Percentiles rank a stretch among this genome's conserved stretches.
Evolutionary conservation across 805 yeast species (phyloP).

Genomic region (Nakazawaea wyomingensis): DNA sequence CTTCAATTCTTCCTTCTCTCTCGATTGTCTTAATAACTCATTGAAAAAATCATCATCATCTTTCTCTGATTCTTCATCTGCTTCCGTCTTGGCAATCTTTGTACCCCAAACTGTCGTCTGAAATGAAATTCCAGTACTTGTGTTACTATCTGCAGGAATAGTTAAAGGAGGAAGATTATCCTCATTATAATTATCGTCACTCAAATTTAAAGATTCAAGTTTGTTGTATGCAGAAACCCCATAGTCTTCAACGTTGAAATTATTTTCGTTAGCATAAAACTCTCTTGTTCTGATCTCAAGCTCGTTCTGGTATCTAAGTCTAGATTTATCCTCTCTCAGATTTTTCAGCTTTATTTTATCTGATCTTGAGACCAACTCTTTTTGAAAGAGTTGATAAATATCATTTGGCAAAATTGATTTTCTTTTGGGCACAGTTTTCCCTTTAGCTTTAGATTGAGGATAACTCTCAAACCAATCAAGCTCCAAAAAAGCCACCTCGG

Average conservation of each 20-base stretch:
- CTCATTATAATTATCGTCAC: slow-evolving; percentile 32
- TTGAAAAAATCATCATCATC: slow-evolving; percentile 40
- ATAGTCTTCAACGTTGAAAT: slow-evolving; percentile 28
- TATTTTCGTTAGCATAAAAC: slow-evolving; percentile 57
- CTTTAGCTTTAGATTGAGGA: slow-evolving; percentile 21
- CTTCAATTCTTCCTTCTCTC: slow-evolving; percentile 37
- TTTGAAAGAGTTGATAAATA: slow-evolving; percentile 40
- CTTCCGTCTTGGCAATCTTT: slow-evolving; percentile 36
- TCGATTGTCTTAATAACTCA: slow-evolving; percentile 48
- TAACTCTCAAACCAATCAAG: slow-evolving; percentile 60
- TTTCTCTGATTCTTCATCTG: slow-evolving; percentile 33
- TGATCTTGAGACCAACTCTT: slow-evolving; percentile 54
- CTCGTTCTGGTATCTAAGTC: slow-evolving; percentile 48
- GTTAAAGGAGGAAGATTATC: slow-evolving; percentile 35
- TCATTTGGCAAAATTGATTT: slow-evolving; percentile 33
- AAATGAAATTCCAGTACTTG: slow-evolving; percentile 17
- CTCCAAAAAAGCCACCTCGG: slow-evolving; percentile 78
- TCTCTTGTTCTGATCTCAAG: slow-evolving; percentile 54
- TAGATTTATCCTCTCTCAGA: slow-evolving; percentile 56
- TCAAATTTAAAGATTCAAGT: slow-evolving; percentile 14
- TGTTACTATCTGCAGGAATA: slow-evolving; percentile 21
- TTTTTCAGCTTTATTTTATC: slow-evolving; percentile 43
- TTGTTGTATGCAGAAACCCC: slow-evolving; percentile 19
- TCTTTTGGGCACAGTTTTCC: slow-evolving; percentile 17
- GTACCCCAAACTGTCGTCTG: slow-evolving; percentile 79